Conservation (phyloP, 495 filamentous ascomycete genomes). For the Xylaria curta region DNA sequence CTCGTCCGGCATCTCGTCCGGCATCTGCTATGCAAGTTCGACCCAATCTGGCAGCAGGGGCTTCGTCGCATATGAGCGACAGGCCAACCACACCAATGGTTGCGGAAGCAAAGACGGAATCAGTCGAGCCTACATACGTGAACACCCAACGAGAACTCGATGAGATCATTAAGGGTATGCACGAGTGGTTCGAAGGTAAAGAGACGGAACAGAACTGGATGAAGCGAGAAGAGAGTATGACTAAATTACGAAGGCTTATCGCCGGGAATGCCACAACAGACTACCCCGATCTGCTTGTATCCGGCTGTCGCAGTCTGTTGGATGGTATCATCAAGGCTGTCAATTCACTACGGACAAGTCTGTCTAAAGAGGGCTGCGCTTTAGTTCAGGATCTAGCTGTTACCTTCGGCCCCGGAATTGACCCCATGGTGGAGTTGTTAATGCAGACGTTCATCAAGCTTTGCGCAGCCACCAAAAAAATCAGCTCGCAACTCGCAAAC, state of each 20-base stretch:
- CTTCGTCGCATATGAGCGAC: constrained; percentile 55
- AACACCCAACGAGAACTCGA: constrained; percentile 83
- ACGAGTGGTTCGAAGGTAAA: constrained; percentile 80
- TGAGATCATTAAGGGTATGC: constrained; percentile 81
- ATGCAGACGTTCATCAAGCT: constrained; percentile 90
- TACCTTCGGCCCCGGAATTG: constrained; percentile 76
- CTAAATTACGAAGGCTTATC: constrained; percentile 75
- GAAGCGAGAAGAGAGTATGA: constrained; percentile 77
- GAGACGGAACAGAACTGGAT: constrained; percentile 93
- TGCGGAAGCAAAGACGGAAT: constrained; percentile 64
- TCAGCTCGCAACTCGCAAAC: constrained; percentile 80
- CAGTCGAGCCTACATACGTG: constrained; percentile 79
- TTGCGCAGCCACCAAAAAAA: constrained; percentile 87
- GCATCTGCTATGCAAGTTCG: constrained; percentile 51
- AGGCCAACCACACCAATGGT: constrained; percentile 56
- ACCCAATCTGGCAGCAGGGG: constrained; percentile 54
- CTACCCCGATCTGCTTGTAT: constrained; percentile 70
- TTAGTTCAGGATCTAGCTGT: constrained; percentile 86
- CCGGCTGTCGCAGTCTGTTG: constrained; percentile 72
- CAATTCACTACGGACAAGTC: constrained; percentile 85
- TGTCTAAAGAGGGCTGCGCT: constrained; percentile 83
- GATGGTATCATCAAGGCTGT: constrained; percentile 91
- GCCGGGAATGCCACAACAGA: constrained; percentile 85
- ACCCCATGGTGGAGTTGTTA: constrained; percentile 88
- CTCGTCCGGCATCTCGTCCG: constrained; percentile 46